These are phyloP conservation scores for Leptographium radiaticola DNA, from an alignment of 2,329 filamentous ascomycete species.

Conservation along the genomic window DNA sequence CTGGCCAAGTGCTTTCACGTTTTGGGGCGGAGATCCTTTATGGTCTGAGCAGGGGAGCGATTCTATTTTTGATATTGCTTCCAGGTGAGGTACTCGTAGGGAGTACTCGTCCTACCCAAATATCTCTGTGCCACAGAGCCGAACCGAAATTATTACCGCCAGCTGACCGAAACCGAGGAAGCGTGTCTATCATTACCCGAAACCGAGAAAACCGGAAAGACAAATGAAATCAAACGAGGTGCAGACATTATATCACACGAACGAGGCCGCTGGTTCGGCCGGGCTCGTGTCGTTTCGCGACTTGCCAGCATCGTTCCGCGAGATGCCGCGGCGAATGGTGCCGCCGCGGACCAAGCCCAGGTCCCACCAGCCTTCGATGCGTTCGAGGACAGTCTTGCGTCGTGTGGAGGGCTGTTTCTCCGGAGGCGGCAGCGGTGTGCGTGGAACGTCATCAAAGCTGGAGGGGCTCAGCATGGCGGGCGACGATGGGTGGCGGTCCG, in stretches of 20 bases:
- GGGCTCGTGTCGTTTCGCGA: not conserved
- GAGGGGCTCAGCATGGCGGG: conserved; percentile 3
- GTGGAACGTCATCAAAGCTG: conserved; percentile 1
- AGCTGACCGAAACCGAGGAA: not conserved
- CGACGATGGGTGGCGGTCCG: conserved; percentile 1
- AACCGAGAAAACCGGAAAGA: not conserved
- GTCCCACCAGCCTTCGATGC: conserved; percentile 43
- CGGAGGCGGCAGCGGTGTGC: not conserved
- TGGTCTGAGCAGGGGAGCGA: conserved; percentile 12
- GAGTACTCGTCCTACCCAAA: not conserved
- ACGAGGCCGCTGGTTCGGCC: not conserved
- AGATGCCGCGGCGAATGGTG: conserved; percentile 25
- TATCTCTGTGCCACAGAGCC: not conserved
- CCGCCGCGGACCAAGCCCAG: conserved; percentile 26
- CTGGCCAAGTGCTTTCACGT: conserved; percentile 25
- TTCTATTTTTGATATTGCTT: not conserved
- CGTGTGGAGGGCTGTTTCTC: conserved; percentile 16
- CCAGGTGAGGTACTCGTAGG: too few species aligned
- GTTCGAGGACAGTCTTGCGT: conserved; percentile 33
- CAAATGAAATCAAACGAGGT: not conserved
- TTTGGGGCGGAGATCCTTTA: conserved; percentile 11
- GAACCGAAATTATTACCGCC: not conserved
- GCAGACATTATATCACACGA: conserved; percentile 2
- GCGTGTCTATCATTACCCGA: not conserved
- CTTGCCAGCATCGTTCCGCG: not conserved